Evolutionary conservation across 257 asterid species (phyloP), one percentile per base, ranked within the genome.

Genomic region (Agastache rugosa): DNA sequence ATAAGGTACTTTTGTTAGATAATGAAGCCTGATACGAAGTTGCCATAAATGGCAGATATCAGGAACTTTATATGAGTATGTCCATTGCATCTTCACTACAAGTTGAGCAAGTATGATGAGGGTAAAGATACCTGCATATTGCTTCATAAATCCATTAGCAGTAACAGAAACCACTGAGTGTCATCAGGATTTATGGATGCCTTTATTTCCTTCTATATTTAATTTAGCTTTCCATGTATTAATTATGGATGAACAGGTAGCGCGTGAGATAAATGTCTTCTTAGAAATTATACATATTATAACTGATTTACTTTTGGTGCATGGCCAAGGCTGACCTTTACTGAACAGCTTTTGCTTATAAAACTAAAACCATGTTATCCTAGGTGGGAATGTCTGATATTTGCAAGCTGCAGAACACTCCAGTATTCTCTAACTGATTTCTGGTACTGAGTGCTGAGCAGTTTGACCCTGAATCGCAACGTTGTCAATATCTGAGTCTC

Each of bases 31-130:
- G 20, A 45, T 71, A 17, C 11, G 19, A 4, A 15, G 37, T 44
- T 31, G 51, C 15, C 11, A 22, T 34, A 48, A 34, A 7, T 20
- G 51, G 37, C 35, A 41, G 41, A 41, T 37, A 55, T 17, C 15
- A 7, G 7, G 39, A 55, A 20, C 61, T 25, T 73, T 31, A 35
- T 25, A 8, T 37, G 56, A 71, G 55, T 41, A 35, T 22, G 16
- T 4, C 37, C 11, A 8, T 51, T 48, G 6, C 11, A 61, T 31
- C 11, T 61, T 8, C 22, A 22, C 15, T 27, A 41, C 72, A 50
- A 69, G 23, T 27, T 37, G 60, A 64, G 47, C 35, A 65, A 16
- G 34, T 48, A 37, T 20, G 58, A 50, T 76, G 71, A 3, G 23
- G 16, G 71, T 35, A 27, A 8, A 70, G 54, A 27, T 39, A 62